phyloP scores from a whole-genome alignment of 306 rosid genomes.

The Fragaria iinumae region DNA sequence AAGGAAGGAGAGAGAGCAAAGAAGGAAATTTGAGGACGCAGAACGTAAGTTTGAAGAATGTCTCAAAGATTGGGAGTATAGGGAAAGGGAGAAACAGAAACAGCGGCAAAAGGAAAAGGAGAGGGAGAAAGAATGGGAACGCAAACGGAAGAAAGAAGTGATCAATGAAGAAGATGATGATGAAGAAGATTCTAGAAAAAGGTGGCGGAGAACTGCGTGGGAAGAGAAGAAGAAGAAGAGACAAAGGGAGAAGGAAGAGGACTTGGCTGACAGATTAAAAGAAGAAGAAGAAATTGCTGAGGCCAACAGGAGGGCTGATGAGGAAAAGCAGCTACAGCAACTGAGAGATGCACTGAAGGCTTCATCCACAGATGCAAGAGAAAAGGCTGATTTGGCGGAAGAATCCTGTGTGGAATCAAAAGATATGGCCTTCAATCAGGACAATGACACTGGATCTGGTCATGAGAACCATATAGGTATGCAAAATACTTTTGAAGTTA shows the following conservation, averaged over 20 bases:
- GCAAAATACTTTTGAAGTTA: not conserved
- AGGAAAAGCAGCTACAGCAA: slow-evolving; percentile 60
- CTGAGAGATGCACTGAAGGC: slow-evolving; percentile 61
- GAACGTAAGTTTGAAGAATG: slow-evolving; percentile 83
- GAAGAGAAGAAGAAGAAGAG: slow-evolving; percentile 96
- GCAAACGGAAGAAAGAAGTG: slow-evolving; percentile 85
- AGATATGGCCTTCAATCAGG: slow-evolving; percentile 40
- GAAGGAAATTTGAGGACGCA: slow-evolving; percentile 81
- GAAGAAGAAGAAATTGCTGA: slow-evolving; percentile 94
- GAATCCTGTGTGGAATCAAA: slow-evolving; percentile 47
- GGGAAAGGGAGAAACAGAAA: slow-evolving; percentile 92
- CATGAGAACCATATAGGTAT: slow-evolving; percentile 57
- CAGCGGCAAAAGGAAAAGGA: slow-evolving; percentile 90
- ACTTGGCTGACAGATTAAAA: slow-evolving; percentile 62
- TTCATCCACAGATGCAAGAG: slow-evolving; percentile 42
- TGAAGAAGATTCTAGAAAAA: slow-evolving; percentile 88
- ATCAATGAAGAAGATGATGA: slow-evolving; percentile 93
- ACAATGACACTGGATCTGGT: slow-evolving; percentile 40
- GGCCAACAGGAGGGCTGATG: slow-evolving; percentile 70
- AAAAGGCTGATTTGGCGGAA: slow-evolving; percentile 36
- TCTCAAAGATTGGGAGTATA: slow-evolving; percentile 95
- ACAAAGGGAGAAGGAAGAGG: slow-evolving; percentile 86
- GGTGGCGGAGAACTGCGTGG: slow-evolving; percentile 80
- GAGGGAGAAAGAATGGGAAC: slow-evolving; percentile 92
- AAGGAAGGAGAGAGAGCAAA: slow-evolving; percentile 94